These are phyloP conservation scores for Starmera amethionina DNA, from an alignment of 805 yeast species.

Conservation along the genomic window DNA sequence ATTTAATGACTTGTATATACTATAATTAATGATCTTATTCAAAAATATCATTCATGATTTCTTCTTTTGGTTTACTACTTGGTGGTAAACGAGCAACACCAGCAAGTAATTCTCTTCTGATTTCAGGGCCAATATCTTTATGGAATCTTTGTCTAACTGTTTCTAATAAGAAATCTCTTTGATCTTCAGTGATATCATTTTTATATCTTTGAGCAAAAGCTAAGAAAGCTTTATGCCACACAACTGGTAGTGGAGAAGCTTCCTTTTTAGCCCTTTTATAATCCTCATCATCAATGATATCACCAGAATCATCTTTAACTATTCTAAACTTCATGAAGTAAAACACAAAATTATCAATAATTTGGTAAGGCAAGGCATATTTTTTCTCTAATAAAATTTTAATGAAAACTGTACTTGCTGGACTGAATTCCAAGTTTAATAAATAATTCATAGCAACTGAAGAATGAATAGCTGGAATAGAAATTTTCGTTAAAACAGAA, in stretches of 20 bases:
- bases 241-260: conserved; percentile 67
- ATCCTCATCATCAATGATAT: conserved; percentile 28
- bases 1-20: background rate
- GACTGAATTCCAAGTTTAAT: conserved; percentile 72
- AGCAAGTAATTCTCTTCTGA: conserved; percentile 84
- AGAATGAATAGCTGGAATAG: conserved; percentile 92
- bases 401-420: conserved; percentile 85
- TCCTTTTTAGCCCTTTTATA: conserved; percentile 24
- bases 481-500: conserved; percentile 78
- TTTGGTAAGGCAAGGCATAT: conserved; percentile 94
- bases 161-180: conserved; percentile 86
- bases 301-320: conserved; percentile 29
- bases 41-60: conserved; percentile 22
- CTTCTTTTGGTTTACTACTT: conserved; percentile 15
- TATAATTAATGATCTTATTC: conserved; percentile 2
- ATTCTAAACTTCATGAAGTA: conserved; percentile 87
- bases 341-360: conserved; percentile 87
- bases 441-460: conserved; percentile 89
- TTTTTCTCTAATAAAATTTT: conserved; percentile 85
- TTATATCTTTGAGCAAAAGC: conserved; percentile 94
- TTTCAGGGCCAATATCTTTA: conserved; percentile 83
- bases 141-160: conserved; percentile 88
- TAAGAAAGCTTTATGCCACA: conserved; percentile 95
- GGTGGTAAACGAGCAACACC: conserved; percentile 56
- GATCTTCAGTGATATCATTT: conserved; percentile 98